Conservation (phyloP, 2,329 filamentous ascomycete species). For the Hymenoscyphus scutula region DNA sequence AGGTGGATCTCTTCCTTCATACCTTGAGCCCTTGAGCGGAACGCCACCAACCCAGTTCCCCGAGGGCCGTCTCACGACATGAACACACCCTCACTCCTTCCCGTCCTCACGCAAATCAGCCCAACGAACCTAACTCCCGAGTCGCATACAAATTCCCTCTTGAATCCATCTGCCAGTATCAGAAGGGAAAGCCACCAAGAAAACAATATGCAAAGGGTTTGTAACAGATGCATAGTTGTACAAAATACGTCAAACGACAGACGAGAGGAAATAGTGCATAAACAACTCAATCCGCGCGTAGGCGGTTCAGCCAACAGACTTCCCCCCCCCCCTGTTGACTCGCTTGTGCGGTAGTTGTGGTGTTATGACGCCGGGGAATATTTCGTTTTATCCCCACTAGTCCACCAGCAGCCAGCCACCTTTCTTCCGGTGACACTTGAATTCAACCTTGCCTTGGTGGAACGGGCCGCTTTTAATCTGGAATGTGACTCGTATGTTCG, state of each 20-base stretch:
- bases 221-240: too few relatives aligned
- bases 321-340: too few relatives aligned
- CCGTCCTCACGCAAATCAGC: background rate
- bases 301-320: too few relatives aligned
- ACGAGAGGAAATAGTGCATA: too few relatives aligned
- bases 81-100: background rate
- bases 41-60: background rate
- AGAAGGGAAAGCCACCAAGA: background rate
- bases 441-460: background rate
- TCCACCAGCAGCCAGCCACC: background rate
- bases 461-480: background rate
- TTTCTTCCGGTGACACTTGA: too few relatives aligned
- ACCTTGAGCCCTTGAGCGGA: background rate
- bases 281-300: too few relatives aligned
- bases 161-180: background rate
- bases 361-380: too few relatives aligned
- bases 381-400: background rate
- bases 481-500: conserved; percentile 1
- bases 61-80: background rate
- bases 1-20: too few relatives aligned
- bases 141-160: background rate
- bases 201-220: background rate
- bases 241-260: too few relatives aligned
- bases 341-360: too few relatives aligned
- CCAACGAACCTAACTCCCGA: background rate